Evolutionary conservation across 768 basidiomycete genomes (phyloP).

Genomic region (Strobilomyces dryophilus): DNA sequence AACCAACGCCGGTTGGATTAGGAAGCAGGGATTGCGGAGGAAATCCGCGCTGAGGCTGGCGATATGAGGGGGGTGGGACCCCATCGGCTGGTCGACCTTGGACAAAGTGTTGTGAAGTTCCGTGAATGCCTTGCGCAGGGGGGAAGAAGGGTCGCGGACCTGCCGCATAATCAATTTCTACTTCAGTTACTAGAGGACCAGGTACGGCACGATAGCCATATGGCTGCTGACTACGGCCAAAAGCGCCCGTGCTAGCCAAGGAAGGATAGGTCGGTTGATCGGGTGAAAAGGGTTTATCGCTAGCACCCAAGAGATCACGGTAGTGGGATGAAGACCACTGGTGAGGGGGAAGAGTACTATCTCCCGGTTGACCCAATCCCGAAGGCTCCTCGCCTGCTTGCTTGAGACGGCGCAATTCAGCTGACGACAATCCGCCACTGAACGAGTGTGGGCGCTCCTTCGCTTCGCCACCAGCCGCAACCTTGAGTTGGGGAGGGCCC

Average conservation of each 20-base stretch:
- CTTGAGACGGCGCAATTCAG: slow-evolving; percentile 72
- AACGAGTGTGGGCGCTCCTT: slow-evolving; percentile 81
- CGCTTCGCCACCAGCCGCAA: slow-evolving; percentile 47
- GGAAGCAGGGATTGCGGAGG: slow-evolving; percentile 55
- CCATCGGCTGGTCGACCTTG: slow-evolving; percentile 50
- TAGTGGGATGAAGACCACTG: slow-evolving; percentile 51
- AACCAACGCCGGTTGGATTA: slow-evolving; percentile 51
- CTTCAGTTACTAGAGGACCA: slow-evolving; percentile 19
- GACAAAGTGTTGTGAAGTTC: slow-evolving; percentile 43
- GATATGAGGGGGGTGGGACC: slow-evolving; percentile 48
- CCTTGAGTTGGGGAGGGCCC: slow-evolving; percentile 51
- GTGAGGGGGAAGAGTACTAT: slow-evolving; percentile 38
- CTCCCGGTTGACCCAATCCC: slow-evolving; percentile 31
- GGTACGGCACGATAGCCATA: slow-evolving; percentile 48
- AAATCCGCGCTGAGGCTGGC: slow-evolving; percentile 55
- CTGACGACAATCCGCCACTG: slow-evolving; percentile 69
- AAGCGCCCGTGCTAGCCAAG: slow-evolving; percentile 43
- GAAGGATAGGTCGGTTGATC: slow-evolving; percentile 62
- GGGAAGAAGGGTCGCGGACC: slow-evolving; percentile 56
- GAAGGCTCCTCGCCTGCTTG: slow-evolving; percentile 51
- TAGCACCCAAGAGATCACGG: slow-evolving; percentile 38
- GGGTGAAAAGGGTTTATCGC: slow-evolving; percentile 40
- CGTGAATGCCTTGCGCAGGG: slow-evolving; percentile 37
- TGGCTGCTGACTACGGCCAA: slow-evolving; percentile 51
- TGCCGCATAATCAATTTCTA: slow-evolving; percentile 50